Evolutionary conservation across 2,329 filamentous ascomycete species (phyloP), one percentile per base, ranked within the genome.

Genomic region (Elsinoe arachidis): DNA sequence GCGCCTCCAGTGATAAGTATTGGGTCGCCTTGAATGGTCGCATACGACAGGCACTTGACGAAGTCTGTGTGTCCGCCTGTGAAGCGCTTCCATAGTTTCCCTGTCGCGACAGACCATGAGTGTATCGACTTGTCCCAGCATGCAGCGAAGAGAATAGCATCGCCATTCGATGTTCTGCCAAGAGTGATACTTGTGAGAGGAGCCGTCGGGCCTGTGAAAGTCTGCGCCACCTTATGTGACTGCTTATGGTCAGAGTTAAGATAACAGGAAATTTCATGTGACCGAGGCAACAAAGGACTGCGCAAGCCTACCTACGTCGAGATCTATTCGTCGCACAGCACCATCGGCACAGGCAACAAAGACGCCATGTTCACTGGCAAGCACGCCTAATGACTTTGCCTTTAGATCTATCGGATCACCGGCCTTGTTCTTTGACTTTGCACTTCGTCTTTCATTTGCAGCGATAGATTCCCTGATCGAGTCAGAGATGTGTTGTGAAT

Each of bases 61-160:
- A 99, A 99, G 73, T 99, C 93, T 1, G 81, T 78, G 70, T 97
- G 92, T 3, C 90, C 90, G 3, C 39, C 38, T 5, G 38, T 39
- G 63, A 85, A 90, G 61, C 78, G 84, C 60, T 75, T 78, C n/a
- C 75, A 76, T 1, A 75, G 72, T 30, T 76, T 69, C 43, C 76
- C 77, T 2, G 82, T 82, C 15, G 78, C 74, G 33, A 86, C 74
- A 65, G 88, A 79, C 87, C 90, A 96, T 33, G 86, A 87, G 85
- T 90, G 96, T 58, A 97, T 80, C 17, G 83, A 80, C 74, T 95
- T 96, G 73, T 99, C 92, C 93, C 93, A 99, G 59, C 86, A 93
- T 34, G 91, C 92, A 21, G 90, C 90, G 70, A 90, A 96, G 10
- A 96, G 68, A 1, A 79, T 86, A 53, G 67, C 64, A 3, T 67